Conservation (phyloP, 2,329 filamentous ascomycete genomes). For the Stagonosporopsis chrysanthemi region DNA sequence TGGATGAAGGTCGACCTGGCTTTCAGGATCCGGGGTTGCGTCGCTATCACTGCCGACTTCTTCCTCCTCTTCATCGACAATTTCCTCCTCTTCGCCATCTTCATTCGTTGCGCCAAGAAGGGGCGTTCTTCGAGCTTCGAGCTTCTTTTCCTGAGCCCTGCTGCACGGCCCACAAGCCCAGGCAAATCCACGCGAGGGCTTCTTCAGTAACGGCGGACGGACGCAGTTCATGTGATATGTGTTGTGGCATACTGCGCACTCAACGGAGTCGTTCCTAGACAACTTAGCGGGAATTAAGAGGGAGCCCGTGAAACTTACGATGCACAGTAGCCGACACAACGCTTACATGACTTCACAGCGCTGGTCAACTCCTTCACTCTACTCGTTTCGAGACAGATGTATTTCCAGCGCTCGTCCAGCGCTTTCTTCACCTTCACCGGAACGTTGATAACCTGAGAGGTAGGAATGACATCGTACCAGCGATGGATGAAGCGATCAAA, state of each 20-base stretch:
- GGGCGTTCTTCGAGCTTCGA: constrained; percentile 89
- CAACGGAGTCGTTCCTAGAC: constrained; percentile 86
- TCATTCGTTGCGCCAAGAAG: constrained; percentile 65
- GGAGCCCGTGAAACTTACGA: constrained; percentile 66
- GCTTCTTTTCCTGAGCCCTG: constrained; percentile 89
- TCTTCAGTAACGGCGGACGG: constrained; percentile 87
- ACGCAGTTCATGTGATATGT: constrained; percentile 99
- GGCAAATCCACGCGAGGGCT: constrained; percentile 94
- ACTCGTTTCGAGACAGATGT: constrained; percentile 90
- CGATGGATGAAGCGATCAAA: constrained; percentile 99
- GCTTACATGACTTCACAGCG: constrained; percentile 94
- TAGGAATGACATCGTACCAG: constrained; percentile 96
- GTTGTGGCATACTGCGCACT: constrained; percentile 92
- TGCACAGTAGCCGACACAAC: constrained; percentile 89
- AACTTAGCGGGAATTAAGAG: constrained; percentile 23
- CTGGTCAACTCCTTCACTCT: constrained; percentile 95
- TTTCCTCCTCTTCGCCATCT: constrained; percentile 69
- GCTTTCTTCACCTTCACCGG: constrained; percentile 94
- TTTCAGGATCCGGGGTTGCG: constrained; percentile 55
- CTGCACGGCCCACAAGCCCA: constrained; percentile 98
- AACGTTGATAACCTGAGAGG: constrained; percentile 91
- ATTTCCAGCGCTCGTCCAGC: constrained; percentile 95
- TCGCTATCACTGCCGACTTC: constrained; percentile 70
- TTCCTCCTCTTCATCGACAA: constrained; percentile 74
- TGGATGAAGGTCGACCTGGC: constrained; percentile 65